Conservation (phyloP, 441 rosid genomes). For the Mallotus repandus region DNA sequence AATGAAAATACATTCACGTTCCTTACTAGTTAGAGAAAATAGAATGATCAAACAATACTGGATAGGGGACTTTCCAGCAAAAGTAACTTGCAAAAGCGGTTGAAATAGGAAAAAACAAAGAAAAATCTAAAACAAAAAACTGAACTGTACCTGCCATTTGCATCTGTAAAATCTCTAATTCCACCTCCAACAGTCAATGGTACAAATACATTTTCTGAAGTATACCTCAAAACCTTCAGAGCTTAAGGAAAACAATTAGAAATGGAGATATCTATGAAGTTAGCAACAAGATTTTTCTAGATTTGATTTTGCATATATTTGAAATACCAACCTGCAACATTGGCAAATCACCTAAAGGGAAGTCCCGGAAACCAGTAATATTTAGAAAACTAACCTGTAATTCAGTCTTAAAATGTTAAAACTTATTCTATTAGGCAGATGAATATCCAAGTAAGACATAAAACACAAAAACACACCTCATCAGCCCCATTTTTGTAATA, state of each 20-base stretch:
- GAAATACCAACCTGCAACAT: slow-evolving; percentile 77
- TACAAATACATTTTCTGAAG: slow-evolving; percentile 96
- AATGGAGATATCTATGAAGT: not conserved
- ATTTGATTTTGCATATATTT: not conserved
- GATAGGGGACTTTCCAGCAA: slow-evolving; percentile 3
- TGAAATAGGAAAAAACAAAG: not conserved
- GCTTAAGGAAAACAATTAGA: slow-evolving; percentile 17
- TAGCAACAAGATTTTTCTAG: not conserved
- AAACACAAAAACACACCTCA: slow-evolving; percentile 54
- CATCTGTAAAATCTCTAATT: slow-evolving; percentile 92
- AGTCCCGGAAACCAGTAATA: slow-evolving; percentile 93
- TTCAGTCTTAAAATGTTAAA: slow-evolving; percentile 18
- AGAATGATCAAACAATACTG: not conserved
- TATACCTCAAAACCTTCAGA: slow-evolving; percentile 71
- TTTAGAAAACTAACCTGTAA: slow-evolving; percentile 88
- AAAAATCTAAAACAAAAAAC: not conserved
- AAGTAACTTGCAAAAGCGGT: not conserved
- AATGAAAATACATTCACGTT: slow-evolving; percentile 3
- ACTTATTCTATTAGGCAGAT: slow-evolving; percentile 3
- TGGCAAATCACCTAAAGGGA: slow-evolving; percentile 93
- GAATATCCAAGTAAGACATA: not conserved
- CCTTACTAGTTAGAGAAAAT: not conserved
- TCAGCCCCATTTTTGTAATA: slow-evolving; percentile 95
- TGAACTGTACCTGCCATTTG: slow-evolving; percentile 69
- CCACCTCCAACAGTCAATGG: slow-evolving; percentile 99